Evolutionary conservation across 805 yeast genomes (phyloP), one percentile per base, ranked within the genome.

Genomic region (Ogataea zsoltii): DNA sequence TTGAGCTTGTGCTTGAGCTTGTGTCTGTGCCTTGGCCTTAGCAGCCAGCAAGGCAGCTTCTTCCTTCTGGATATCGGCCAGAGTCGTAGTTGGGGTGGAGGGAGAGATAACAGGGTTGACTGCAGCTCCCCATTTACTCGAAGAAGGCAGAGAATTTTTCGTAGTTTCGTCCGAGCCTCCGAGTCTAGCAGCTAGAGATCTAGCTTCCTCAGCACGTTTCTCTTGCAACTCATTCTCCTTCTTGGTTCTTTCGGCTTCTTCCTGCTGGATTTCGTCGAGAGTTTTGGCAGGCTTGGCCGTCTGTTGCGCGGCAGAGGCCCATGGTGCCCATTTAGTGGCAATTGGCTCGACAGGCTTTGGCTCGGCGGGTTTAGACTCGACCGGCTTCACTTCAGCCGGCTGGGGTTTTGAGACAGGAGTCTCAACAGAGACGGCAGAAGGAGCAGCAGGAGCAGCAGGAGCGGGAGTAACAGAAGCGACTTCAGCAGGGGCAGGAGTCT

Each of bases 11-110:
- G 39, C 19, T 16, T n/a, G n/a, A n/a, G 39, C 23, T 18, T 25
- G 38, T 32, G 32, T 60, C 64, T 18, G 60, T 25, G 51, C 50
- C 26, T 45, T 56, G 39, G 65, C 59, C 52, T 55, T 55, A 21
- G 67, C 67, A 29, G 62, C 66, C 6, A 64, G 56, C 4, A 56
- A 38, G 18, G 56, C 56, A 7, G 63, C 51, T 61, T 80, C 84
- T 62, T 82, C 87, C 47, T 65, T 74, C 57, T 80, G 85, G 49
- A 82, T 81, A 44, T 82, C 86, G 11, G 79, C 81, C 44, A 82
- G 67, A 0, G 85, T 72, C 59, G 76, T 77, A 28, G 66, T 58
- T 17, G 58, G 51, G 16, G 56, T 32, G 4, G 49, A 33, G 7
- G 39, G 23, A 7, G 50, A 7, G 12, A 44, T 31, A 32, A 62